Base-by-base conservation (phyloP, 2,329 filamentous ascomycete species). In the Calonectria pteridis region DNA sequence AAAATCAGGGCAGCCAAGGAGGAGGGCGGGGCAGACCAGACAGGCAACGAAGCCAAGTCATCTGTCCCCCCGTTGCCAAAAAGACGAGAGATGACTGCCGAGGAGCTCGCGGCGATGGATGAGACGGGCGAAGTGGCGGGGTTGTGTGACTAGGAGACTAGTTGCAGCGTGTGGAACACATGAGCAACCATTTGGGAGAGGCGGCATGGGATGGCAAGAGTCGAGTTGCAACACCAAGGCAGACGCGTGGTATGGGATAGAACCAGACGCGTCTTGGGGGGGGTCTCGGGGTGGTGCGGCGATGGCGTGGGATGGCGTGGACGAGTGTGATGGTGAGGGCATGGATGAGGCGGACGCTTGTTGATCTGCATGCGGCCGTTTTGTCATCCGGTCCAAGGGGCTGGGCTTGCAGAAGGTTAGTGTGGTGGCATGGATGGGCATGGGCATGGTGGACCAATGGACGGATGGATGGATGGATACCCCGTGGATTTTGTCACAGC, bases 1-100 rank as follows among this genome's bases (percentile, higher is more conserved):
- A 92, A 89, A 77, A 84, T 94, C 50, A 86, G 84, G 74, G 68
- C 74, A 64, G 76, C 65, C 50, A 72, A 51, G 71, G 69, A 72
- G 20, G 73, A 33, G 51, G 67, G 43, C 67, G 69, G 66, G 69
- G 67, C 18, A 74, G 59, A 65, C 23, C 59, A 23, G 53, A 64
- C 69, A 31, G 69, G 73, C 66, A 77, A 79, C 58, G 76, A 77
- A 37, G 73, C 63, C 18, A 75, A 53, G 51, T 73, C 71, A 62
- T 51, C 75, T 68, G 71, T 29, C 31, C 63, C 76, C 49, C 46
- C 65, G 28, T 74, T 66, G 31, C 72, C 72, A 2, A 68, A 37
- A 43, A 65, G 58, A 69, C 65, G 73, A 55, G 73, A 78, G 35
- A 67, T 72, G 70, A 73, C 68, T 31, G 74, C 77, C 55, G 78